Percentiles rank a stretch among this genome's conserved stretches.
phyloP scores from a whole-genome alignment of 2,329 filamentous ascomycete species.

The Akanthomyces muscarius region DNA sequence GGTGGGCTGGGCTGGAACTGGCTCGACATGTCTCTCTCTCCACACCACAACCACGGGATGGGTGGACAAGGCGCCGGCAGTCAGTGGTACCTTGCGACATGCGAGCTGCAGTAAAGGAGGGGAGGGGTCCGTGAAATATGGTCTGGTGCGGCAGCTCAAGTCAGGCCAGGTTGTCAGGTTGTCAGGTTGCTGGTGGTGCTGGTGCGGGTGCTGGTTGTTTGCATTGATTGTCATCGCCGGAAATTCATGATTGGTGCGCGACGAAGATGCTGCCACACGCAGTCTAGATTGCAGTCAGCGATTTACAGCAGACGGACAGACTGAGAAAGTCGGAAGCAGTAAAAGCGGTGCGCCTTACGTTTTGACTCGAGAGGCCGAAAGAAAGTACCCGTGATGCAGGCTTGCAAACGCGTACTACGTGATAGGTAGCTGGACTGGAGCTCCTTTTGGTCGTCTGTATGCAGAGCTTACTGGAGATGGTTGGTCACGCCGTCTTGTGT shows the following conservation, averaged over 20 bases:
- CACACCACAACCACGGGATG: background rate
- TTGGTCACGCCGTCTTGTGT: background rate
- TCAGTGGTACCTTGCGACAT: slow-evolving; percentile 13
- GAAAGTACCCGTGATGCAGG: background rate
- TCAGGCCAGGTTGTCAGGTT: slow-evolving; percentile 3
- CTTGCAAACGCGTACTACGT: background rate
- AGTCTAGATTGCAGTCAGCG: background rate
- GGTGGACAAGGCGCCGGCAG: slow-evolving; percentile 8
- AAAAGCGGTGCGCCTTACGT: background rate
- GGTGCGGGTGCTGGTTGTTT: background rate
- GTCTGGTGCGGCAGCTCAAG: background rate
- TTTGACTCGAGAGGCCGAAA: background rate
- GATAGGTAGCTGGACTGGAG: background rate
- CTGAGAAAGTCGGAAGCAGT: background rate
- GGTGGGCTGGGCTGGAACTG: background rate
- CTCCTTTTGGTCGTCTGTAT: background rate
- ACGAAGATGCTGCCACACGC: background rate
- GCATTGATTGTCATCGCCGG: background rate
- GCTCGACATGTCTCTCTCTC: background rate
- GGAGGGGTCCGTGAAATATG: background rate
- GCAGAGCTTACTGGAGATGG: background rate
- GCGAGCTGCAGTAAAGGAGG: background rate
- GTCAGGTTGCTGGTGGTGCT: background rate
- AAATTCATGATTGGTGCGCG: background rate
- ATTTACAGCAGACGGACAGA: background rate